These are phyloP conservation scores for Pseudognaphalium luteoalbum DNA, from an alignment of 129 eudicot genomes.

Conservation along the genomic window DNA sequence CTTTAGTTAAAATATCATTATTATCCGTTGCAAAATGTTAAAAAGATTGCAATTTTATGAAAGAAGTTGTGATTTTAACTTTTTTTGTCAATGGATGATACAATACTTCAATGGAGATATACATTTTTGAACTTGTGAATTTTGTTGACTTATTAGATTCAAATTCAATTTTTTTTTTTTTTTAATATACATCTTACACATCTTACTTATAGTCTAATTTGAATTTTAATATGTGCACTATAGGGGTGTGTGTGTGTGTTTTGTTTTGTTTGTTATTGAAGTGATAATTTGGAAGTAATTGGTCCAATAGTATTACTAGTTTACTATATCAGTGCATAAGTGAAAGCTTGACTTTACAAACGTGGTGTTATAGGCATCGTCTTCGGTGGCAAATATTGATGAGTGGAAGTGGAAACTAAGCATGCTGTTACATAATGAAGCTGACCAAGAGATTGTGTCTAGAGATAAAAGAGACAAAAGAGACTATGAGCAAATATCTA, in stretches of 20 bases:
- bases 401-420: constrained; percentile 99
- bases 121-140: background rate
- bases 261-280: background rate
- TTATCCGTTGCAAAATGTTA: background rate
- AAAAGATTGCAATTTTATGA: background rate
- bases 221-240: background rate
- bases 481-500: constrained; percentile 90
- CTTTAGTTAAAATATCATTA: too few species aligned
- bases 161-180: too few species aligned
- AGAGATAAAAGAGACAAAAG: constrained; percentile 88
- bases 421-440: constrained; percentile 68
- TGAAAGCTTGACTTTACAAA: background rate
- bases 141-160: background rate
- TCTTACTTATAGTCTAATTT: background rate
- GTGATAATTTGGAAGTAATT: background rate
- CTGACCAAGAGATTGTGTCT: constrained; percentile 78
- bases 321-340: background rate
- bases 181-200: too few species aligned
- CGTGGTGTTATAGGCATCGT: constrained; percentile 64
- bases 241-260: background rate
- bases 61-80: too few species aligned
- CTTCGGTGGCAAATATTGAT: constrained; percentile 97
- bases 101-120: background rate
- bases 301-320: background rate
- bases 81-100: too few species aligned